phyloP scores from a whole-genome alignment of 225 moss, liverwort and hornwort genomes.

The Physcomitrium patens region DNA sequence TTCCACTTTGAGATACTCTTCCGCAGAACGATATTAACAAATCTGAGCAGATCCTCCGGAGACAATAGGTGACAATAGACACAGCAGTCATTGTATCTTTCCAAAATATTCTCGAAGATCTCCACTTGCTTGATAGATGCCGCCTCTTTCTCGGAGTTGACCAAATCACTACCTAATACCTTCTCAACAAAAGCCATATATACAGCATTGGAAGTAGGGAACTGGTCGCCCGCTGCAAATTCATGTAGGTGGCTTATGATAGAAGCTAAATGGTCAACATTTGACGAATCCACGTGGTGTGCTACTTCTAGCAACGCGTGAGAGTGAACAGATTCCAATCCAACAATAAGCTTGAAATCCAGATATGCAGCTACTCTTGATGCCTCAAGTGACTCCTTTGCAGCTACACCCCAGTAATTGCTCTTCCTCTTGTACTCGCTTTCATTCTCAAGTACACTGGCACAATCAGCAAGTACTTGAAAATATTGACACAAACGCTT shows the following conservation, averaged over 20 bases:
- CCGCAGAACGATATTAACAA: slow-evolving; percentile 34
- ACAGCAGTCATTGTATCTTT: slow-evolving; percentile 35
- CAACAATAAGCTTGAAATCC: slow-evolving; percentile 48
- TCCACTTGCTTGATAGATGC: slow-evolving; percentile 29
- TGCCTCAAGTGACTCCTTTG: slow-evolving; percentile 34
- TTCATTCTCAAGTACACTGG: slow-evolving; percentile 29
- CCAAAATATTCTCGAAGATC: slow-evolving; percentile 31
- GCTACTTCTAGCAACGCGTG: slow-evolving; percentile 39
- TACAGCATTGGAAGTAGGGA: slow-evolving; percentile 37
- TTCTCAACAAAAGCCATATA: slow-evolving; percentile 48
- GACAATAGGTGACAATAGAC: slow-evolving; percentile 27
- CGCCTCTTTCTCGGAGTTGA: slow-evolving; percentile 23
- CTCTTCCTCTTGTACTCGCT: slow-evolving; percentile 26
- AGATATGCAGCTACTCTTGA: slow-evolving; percentile 30
- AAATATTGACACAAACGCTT: slow-evolving; percentile 39
- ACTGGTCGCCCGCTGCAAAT: slow-evolving; percentile 35
- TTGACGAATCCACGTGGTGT: slow-evolving; percentile 30
- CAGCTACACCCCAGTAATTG: slow-evolving; percentile 39
- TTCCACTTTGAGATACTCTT: slow-evolving; percentile 28
- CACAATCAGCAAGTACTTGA: slow-evolving; percentile 39
- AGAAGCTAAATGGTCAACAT: slow-evolving; percentile 34
- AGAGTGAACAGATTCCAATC: slow-evolving; percentile 36
- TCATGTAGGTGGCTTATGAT: slow-evolving; percentile 33
- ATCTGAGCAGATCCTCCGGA: slow-evolving; percentile 30
- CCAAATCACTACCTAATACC: slow-evolving; percentile 26